phyloP scores from a whole-genome alignment of 140 eudicot species.

The Bidens hawaiensis region DNA sequence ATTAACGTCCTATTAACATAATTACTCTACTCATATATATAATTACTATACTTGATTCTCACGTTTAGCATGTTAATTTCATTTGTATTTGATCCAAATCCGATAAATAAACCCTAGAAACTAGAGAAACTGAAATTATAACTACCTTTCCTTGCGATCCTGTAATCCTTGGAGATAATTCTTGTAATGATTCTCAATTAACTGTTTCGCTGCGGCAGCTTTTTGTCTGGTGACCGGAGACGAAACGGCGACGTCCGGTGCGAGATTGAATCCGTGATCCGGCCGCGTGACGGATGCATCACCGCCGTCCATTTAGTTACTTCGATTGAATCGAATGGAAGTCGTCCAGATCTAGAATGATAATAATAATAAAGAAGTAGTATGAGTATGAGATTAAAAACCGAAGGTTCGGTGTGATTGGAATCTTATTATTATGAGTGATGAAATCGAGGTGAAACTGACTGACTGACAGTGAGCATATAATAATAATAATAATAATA shows the following conservation, averaged over 20 bases:
- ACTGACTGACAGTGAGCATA: conserved; percentile 13
- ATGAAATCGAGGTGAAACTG: conserved; percentile 15
- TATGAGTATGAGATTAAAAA: not conserved
- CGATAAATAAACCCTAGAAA: not conserved
- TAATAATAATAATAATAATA: not conserved
- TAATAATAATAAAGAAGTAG: not conserved
- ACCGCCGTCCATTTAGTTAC: conserved; percentile 48
- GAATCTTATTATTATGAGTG: conserved; percentile 32
- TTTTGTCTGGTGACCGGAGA: conserved; percentile 90
- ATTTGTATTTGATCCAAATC: no score
- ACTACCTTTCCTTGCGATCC: conserved; percentile 83
- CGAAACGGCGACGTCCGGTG: conserved; percentile 62
- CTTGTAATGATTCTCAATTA: conserved; percentile 90
- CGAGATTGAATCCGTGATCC: conserved; percentile 58
- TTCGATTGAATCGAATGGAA: not conserved
- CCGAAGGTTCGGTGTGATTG: conserved; percentile 13
- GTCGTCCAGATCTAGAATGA: conserved; percentile 27
- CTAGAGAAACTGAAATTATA: not conserved
- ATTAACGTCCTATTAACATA: no score
- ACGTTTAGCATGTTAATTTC: no score
- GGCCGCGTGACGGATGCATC: conserved; percentile 41
- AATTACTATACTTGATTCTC: no score
- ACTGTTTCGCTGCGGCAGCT: conserved; percentile 88
- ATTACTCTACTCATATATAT: no score
- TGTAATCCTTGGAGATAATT: conserved; percentile 76